Conservation (phyloP, 805 yeast genomes). For the Zygotorulaspora sp. region DNA sequence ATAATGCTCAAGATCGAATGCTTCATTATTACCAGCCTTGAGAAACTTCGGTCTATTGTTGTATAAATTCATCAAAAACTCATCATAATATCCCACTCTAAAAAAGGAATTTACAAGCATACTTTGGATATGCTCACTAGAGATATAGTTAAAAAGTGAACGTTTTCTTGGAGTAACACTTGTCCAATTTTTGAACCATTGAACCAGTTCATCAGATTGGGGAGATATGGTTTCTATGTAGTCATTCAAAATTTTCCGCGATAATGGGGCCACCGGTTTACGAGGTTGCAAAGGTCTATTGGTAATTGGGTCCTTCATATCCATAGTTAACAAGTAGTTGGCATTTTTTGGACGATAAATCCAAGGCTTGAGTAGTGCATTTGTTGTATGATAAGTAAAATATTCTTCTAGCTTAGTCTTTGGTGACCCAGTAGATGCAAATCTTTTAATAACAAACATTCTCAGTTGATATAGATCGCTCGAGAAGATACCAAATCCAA, state of each 20-base stretch:
- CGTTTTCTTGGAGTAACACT: slow-evolving; percentile 24
- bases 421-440: slow-evolving; percentile 20
- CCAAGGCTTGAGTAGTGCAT: slow-evolving; percentile 34
- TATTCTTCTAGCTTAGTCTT: slow-evolving; percentile 31
- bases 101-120: slow-evolving; percentile 27
- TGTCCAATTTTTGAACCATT: slow-evolving; percentile 29
- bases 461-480: background rate
- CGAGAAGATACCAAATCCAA: background rate
- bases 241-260: slow-evolving; percentile 25
- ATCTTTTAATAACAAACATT: slow-evolving; percentile 18
- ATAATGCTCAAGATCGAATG: slow-evolving; percentile 29
- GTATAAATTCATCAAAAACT: slow-evolving; percentile 22
- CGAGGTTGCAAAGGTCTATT: slow-evolving; percentile 35
- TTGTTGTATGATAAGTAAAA: slow-evolving; percentile 35
- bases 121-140: slow-evolving; percentile 22
- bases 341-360: slow-evolving; percentile 42
- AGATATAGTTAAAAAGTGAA: slow-evolving; percentile 26
- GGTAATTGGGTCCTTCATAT: slow-evolving; percentile 37
- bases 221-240: slow-evolving; percentile 23
- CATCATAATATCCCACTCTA: slow-evolving; percentile 22
- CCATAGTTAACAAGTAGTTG: slow-evolving; percentile 37
- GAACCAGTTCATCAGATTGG: slow-evolving; percentile 20
- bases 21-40: slow-evolving; percentile 17
- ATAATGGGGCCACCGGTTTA: slow-evolving; percentile 31
- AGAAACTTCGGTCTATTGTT: slow-evolving; percentile 17